Evolutionary conservation across 768 basidiomycete species (phyloP), one percentile per base, ranked within the genome.

Genomic region (Brasilioporus rufonigricans): DNA sequence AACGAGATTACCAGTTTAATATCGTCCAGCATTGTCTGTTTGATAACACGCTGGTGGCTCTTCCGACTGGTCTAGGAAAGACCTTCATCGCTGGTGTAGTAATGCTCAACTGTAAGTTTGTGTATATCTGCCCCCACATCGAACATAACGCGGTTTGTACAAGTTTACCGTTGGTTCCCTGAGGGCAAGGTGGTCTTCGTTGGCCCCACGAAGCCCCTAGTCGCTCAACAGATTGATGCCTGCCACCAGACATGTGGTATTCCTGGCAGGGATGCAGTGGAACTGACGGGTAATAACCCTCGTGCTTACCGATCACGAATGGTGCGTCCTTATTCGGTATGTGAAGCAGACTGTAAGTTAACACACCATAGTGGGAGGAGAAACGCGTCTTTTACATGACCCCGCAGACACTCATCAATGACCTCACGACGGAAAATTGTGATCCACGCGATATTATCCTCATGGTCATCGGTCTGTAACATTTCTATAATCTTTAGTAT

Each of bases 61-160:
- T 99, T 14, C 97, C 97, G 2, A 99, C 97, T 0, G 97, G 97
- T 43, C 75, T 98, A 13, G 97, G 97, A 16, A 99, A 99, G 74
- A 99, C 97, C 0, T 98, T 99, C 64, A 89, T 99, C 56, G 97
- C 97, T 4, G 94, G 96, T 1, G 93, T 92, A 3, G 82, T 99
- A 21, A 98, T 99, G 96, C 74, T 95, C 27, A 96, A 95, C 65
- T 96, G 93, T 93, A 63, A 63, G 80, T 38, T 18, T 27, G n/a
- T 48, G 23, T 39, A 23, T 48, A 8, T 51, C 39, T 24, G 50
- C 21, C 36, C 18, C 23, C 26, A 53, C 27, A 35, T 24, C 19
- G 38, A 29, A 58, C 44, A 9, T 61, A n/a, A 57, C 13, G 24
- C 29, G 21, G 44, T 19, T 57, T 38, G n/a, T 49, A 26, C 19